Percentiles rank a stretch among this genome's conserved stretches.
phyloP scores from a whole-genome alignment of 805 yeast species.

The Ogataea pilisensis region DNA sequence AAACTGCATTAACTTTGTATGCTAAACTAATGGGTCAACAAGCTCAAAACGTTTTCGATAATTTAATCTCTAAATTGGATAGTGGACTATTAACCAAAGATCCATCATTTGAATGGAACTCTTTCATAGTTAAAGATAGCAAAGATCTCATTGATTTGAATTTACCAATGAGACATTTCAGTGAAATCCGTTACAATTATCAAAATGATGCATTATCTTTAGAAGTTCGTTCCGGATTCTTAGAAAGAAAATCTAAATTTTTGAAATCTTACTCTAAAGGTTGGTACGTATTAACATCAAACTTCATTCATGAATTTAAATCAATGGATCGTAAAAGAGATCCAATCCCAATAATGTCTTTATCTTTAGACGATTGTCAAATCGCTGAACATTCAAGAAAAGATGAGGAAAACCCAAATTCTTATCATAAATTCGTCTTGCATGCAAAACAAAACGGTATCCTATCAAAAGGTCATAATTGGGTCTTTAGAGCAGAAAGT shows the following conservation, averaged over 20 bases:
- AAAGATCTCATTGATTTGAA: slow-evolving; percentile 59
- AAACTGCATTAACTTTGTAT: slow-evolving; percentile 70
- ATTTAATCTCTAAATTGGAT: slow-evolving; percentile 61
- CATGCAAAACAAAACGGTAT: slow-evolving; percentile 72
- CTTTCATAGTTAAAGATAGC: slow-evolving; percentile 68
- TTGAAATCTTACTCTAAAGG: slow-evolving; percentile 87
- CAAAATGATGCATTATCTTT: slow-evolving; percentile 65
- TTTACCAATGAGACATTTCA: slow-evolving; percentile 55
- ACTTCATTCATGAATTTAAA: slow-evolving; percentile 87
- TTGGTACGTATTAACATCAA: slow-evolving; percentile 87
- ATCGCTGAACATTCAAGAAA: slow-evolving; percentile 79
- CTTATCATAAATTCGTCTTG: slow-evolving; percentile 71
- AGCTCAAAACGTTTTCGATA: slow-evolving; percentile 65
- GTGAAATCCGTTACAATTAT: slow-evolving; percentile 61
- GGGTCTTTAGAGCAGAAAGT: slow-evolving; percentile 91
- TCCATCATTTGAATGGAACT: slow-evolving; percentile 83
- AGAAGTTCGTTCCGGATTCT: slow-evolving; percentile 69
- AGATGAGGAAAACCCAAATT: slow-evolving; percentile 51
- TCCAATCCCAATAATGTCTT: slow-evolving; percentile 76
- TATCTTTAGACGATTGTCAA: slow-evolving; percentile 73
- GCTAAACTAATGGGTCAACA: slow-evolving; percentile 69
- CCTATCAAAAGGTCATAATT: slow-evolving; percentile 78
- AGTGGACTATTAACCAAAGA: slow-evolving; percentile 71
- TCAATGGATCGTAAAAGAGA: slow-evolving; percentile 77
- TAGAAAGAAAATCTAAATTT: slow-evolving; percentile 89